Conservation (phyloP, 2,329 filamentous ascomycete genomes). For the Fusarium solani-melongenae region DNA sequence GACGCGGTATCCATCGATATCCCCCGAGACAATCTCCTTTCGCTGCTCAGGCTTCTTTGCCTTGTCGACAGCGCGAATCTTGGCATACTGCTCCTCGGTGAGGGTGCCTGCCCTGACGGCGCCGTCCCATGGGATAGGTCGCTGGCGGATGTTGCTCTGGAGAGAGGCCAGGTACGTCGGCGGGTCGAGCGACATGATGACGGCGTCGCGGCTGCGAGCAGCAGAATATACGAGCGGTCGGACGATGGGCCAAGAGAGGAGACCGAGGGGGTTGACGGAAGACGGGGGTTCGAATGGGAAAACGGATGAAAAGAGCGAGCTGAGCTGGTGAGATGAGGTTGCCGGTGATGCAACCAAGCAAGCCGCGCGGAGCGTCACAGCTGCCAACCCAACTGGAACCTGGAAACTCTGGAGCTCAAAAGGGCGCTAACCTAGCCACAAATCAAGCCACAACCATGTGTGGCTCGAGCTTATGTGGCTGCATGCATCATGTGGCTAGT, state of each 20-base stretch:
- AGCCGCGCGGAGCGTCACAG: conserved; percentile 42
- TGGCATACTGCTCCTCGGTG: conserved; percentile 91
- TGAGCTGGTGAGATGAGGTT: conserved; percentile 40
- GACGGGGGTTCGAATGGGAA: conserved; percentile 15
- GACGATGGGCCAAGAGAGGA: conserved; percentile 17
- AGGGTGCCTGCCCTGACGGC: conserved; percentile 93
- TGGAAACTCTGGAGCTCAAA: conserved; percentile 4
- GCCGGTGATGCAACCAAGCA: conserved; percentile 47
- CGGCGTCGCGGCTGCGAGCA: conserved; percentile 44
- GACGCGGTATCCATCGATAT: conserved; percentile 81
- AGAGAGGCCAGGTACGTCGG: conserved; percentile 87
- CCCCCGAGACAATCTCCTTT: conserved; percentile 81
- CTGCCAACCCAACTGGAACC: conserved; percentile 33
- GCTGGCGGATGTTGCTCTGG: conserved; percentile 95
- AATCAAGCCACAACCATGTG: conserved; percentile 25
- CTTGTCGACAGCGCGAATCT: conserved; percentile 97
- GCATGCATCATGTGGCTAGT: not conserved
- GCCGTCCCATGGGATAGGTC: conserved; percentile 97
- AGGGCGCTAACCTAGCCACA: conserved; percentile 29
- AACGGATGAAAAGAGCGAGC: conserved; percentile 19
- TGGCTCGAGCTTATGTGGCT: conserved; percentile 10
- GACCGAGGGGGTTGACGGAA: conserved; percentile 9
- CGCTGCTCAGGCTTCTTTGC: conserved; percentile 87
- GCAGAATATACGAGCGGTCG: conserved; percentile 23
- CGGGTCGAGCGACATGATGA: conserved; percentile 87